phyloP scores from a whole-genome alignment of 371 early-diverging fungal species.

The Batkoa obscura region DNA sequence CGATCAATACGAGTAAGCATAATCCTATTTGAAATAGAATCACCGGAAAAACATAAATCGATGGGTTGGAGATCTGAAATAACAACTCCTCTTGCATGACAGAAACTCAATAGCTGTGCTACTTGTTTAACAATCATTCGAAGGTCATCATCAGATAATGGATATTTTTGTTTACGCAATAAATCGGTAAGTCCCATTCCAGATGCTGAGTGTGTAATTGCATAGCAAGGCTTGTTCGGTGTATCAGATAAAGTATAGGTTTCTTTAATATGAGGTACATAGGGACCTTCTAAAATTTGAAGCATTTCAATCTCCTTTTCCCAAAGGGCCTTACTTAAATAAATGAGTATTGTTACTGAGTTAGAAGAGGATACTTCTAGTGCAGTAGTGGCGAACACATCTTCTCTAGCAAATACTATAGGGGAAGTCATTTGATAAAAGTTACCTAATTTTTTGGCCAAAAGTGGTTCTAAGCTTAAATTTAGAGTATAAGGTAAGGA shows the following conservation, averaged over 20 bases:
- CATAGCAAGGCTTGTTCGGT: background rate
- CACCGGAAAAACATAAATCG: background rate
- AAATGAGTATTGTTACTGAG: conserved; percentile 4
- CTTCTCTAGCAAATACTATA: background rate
- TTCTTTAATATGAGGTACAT: background rate
- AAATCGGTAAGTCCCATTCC: background rate
- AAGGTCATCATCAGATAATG: conserved; percentile 1
- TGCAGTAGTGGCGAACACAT: background rate
- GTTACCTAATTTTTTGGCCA: background rate
- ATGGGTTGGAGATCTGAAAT: conserved; percentile 2
- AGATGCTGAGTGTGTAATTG: background rate
- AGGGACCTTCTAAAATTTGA: conserved; percentile 4
- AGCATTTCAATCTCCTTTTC: conserved; percentile 1
- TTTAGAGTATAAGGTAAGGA: background rate
- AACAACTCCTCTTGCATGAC: background rate
- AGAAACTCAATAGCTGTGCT: background rate
- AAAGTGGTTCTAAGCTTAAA: background rate
- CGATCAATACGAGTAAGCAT: background rate
- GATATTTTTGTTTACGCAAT: background rate
- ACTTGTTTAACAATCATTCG: background rate
- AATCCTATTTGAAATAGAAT: background rate
- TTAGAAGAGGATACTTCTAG: background rate
- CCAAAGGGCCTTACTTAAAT: background rate
- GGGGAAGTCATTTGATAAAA: background rate
- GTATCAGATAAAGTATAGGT: background rate